Evolutionary conservation across 495 filamentous ascomycete species (phyloP), one percentile per base, ranked within the genome.

Genomic region (Penicillium dipodomyicola): DNA sequence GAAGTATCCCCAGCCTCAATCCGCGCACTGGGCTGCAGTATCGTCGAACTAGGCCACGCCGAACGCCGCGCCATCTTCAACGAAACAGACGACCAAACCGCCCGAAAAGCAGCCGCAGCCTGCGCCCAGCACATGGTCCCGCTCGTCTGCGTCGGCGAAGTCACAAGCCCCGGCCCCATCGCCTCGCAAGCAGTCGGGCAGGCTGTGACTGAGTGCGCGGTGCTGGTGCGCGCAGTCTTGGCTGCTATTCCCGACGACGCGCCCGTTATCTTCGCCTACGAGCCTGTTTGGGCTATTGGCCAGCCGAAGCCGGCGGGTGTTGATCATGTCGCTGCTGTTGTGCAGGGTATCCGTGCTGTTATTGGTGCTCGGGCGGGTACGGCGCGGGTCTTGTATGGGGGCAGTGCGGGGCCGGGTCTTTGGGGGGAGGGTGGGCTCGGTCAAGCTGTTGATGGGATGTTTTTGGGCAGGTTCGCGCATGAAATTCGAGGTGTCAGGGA

Each of bases 201-300:
- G 20, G 90, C 90, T 0, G 78, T 87, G 1, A 54, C 74, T 5
- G 88, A 92, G 68, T 90, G 87, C 54, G 72, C 73, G 30, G 67
- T 72, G 17, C 87, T 92, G 57, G 77, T 94, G 14, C 74, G 75
- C 20, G 74, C 81, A 3, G 83, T 88, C 8, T 63, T 94, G 17
- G 71, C 71, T 14, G 80, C 76, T 0, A 71, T 92, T 22, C 78
- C 81, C 0, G 70, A 65, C 3, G 75, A 83, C 10, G 80, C 80
- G 1, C 83, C 91, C n/a, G 80, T 93, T 19, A 84, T 92, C 14
- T 78, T 94, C 39, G 91, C 90, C 4, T 96, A 96, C 67, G 91
- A 96, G 75, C 90, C 90, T 11, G 88, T 93, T 1, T 95, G 90
- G 90, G 90, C 90, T 0, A 95, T 95, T 71, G 90, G 90, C 3